Evolutionary conservation across 495 filamentous ascomycete genomes (phyloP), one percentile per base, ranked within the genome.

Genomic region (Neurospora sp.): DNA sequence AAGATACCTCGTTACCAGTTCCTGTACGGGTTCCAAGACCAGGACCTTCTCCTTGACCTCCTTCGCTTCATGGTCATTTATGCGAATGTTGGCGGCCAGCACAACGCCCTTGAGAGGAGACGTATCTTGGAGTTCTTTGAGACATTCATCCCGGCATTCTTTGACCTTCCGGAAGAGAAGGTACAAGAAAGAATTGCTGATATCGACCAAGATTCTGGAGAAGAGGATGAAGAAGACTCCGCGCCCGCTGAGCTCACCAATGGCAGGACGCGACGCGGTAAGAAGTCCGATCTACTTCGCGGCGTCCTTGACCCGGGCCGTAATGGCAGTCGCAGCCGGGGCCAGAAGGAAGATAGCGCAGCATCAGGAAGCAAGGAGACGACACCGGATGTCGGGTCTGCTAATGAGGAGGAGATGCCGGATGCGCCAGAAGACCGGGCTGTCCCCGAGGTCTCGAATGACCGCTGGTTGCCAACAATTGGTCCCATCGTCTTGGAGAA

Each of bases 131-230:
- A 89, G 20, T 98, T 98, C 81, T 89, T 98, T 75, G 92, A 93
- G 78, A 91, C 91, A 37, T 97, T 98, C 75, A 89, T 98, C 71
- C 90, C 94, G 0, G 83, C 89, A 1, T 98, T 98, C 85, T 98
- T 98, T 75, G 93, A 92, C 54, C 84, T 98, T 74, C 88, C 95
- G 69, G 87, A 88, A 5, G 90, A 92, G 9, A 88, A 86, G 23
- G 93, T 97, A 73, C 88, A 92, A 73, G 87, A 91, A n/a, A 88
- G 89, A 71, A 89, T 97, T 75, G 88, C 89, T 72, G 92, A 92
- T 75, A 88, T 93, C 38, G 88, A 90, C 35, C 80, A 88, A 75
- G 74, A 90, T 80, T 83, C 88, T 79, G 79, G 86, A 77, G 81
- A 91, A 38, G 91, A 94, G 74, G 94, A 97, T 72, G 85, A 86